These are phyloP conservation scores for Apiospora marii DNA, from an alignment of 2,329 filamentous ascomycete species.

Conservation along the genomic window DNA sequence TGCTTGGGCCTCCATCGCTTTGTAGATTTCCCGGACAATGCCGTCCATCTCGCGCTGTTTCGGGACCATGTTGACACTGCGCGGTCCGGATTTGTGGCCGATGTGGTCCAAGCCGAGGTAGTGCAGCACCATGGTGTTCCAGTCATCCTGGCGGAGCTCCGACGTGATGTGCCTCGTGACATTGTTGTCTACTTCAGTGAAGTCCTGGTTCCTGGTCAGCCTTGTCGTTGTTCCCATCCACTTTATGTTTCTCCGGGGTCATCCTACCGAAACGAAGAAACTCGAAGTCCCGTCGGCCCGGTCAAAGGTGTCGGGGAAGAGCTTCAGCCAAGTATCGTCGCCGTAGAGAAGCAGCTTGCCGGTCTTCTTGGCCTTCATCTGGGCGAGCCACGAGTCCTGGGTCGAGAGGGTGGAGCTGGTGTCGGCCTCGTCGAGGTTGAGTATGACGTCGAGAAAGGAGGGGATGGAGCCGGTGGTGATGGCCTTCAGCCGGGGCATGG, in stretches of 20 bases:
- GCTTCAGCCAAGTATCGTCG: slow-evolving; percentile 97
- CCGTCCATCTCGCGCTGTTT: slow-evolving; percentile 95
- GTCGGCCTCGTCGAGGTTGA: slow-evolving; percentile 96
- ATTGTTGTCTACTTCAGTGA: slow-evolving; percentile 96
- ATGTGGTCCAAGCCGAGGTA: slow-evolving; percentile 97
- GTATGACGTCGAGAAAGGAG: slow-evolving; percentile 94
- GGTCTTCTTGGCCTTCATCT: slow-evolving; percentile 76
- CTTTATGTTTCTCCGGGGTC: slow-evolving; percentile 46
- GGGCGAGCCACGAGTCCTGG: slow-evolving; percentile 96
- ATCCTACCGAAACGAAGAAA: slow-evolving; percentile 89
- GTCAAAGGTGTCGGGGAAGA: slow-evolving; percentile 90
- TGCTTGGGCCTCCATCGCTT: slow-evolving; percentile 72
- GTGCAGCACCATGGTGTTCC: slow-evolving; percentile 93
- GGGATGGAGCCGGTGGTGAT: slow-evolving; percentile 98
- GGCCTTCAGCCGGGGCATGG: slow-evolving; percentile 96
- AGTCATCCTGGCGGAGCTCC: slow-evolving; percentile 81
- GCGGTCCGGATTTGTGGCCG: slow-evolving; percentile 92
- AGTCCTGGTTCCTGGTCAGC: slow-evolving; percentile 70
- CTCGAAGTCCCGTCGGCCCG: slow-evolving; percentile 92
- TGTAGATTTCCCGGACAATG: slow-evolving; percentile 79
- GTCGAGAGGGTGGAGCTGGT: slow-evolving; percentile 84
- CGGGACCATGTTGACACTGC: slow-evolving; percentile 86
- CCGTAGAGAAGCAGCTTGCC: slow-evolving; percentile 94
- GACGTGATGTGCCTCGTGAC: slow-evolving; percentile 87
- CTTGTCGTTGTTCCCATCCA: slow-evolving; percentile 21